These are phyloP conservation scores for Lactarius hengduanensis DNA, from an alignment of 768 basidiomycete genomes.

Conservation along the genomic window DNA sequence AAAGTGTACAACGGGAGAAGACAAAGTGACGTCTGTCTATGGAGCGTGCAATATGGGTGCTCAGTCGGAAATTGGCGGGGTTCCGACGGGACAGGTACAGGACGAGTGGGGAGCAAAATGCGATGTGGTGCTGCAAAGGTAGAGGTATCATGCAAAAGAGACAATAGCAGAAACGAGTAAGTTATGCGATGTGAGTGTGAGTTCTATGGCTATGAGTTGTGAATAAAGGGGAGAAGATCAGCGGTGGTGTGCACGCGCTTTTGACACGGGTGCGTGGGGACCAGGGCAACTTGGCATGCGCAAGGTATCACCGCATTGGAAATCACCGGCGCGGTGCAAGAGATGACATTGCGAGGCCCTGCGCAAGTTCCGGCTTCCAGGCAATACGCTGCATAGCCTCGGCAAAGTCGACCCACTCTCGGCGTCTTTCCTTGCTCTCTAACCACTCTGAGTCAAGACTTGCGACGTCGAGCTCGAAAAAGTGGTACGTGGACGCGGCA, in stretches of 20 bases:
- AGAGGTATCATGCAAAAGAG: constrained; percentile 27
- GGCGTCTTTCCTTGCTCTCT: constrained; percentile 71
- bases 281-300: not conserved
- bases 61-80: constrained; percentile 5
- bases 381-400: constrained; percentile 72
- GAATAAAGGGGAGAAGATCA: not conserved
- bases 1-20: constrained; percentile 21
- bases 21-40: constrained; percentile 16
- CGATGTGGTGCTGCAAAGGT: constrained; percentile 17
- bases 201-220: constrained; percentile 22
- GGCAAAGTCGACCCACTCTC: constrained; percentile 88
- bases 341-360: constrained; percentile 70
- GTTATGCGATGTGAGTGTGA: constrained; percentile 25
- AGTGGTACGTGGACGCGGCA: constrained; percentile 81
- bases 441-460: constrained; percentile 78
- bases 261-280: constrained; percentile 4
- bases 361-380: constrained; percentile 85
- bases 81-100: constrained; percentile 1
- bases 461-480: constrained; percentile 84
- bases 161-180: constrained; percentile 27
- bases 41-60: not conserved
- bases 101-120: constrained; percentile 15
- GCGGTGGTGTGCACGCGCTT: constrained; percentile 10
- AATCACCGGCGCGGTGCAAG: constrained; percentile 56
- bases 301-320: constrained; percentile 8